Base-by-base conservation (phyloP, 1,139 yeast genomes). In the Kodamaea arcana region DNA sequence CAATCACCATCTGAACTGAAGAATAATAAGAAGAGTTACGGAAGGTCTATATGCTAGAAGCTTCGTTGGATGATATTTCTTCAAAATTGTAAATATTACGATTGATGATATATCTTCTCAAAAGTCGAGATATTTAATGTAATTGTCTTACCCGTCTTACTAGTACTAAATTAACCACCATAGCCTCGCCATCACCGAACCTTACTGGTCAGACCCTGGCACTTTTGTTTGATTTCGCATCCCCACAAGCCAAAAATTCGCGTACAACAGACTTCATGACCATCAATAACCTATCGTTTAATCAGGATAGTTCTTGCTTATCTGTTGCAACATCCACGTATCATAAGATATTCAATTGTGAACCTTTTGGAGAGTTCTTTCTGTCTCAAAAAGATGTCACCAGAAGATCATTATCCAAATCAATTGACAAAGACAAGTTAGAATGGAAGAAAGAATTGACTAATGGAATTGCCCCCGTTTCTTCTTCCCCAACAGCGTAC, bases 331-430 rank as follows among this genome's bases (percentile, higher is more conserved):
- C 72, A 2, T 46, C 56, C 6, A 45, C 47, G 22, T 52, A 52
- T 34, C 65, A 65, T 46, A 59, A 57, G 46, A 68, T 69, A 37
- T 69, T 54, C 56, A 69, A 69, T 45, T 65, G 71, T 41, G 75
- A 69, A 39, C 75, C 75, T 1, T 69, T 69, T 52, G 75, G 75
- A 3, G 72, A 67, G 42, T 65, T 69, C 42, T 65, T 65, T 37
- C 47, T 62, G 6, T 56, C 63, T 6, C 37, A 36, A 11, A 25
- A 25, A 25, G 28, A 25, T 14, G 17, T 25, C 6, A 13, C 28
- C 6, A 12, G 28, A 11, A 16, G 34, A 8, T 34, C 36, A 21
- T 21, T 37, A 8, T 36, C 35, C 12, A 22, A 24, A 14, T 29
- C 32, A 17, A 14, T 31, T 12, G 40, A 34, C 8, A 34, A 29